Conservation (phyloP, 2,329 filamentous ascomycete genomes). For the Lachnellula cervina region DNA sequence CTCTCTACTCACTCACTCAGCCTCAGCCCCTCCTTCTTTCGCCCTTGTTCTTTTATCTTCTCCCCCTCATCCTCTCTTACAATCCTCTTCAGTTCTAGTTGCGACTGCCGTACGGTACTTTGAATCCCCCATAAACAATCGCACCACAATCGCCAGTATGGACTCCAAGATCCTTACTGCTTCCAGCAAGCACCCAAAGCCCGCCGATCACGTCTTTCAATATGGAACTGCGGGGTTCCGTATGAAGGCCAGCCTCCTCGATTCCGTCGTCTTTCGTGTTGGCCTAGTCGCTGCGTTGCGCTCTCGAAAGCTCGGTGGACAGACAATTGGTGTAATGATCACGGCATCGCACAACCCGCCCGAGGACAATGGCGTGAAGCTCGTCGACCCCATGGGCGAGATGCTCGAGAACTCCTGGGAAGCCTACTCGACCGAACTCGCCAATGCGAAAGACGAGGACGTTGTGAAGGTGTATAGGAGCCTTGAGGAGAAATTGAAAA, state of each 20-base stretch:
- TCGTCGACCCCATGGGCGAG: constrained; percentile 95
- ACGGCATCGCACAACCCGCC: constrained; percentile 91
- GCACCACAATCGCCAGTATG: constrained; percentile 37
- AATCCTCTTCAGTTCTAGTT: constrained; percentile 1
- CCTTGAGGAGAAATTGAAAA: constrained; percentile 69
- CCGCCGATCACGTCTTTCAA: constrained; percentile 50
- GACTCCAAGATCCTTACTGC: constrained; percentile 49
- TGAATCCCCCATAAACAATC: background rate
- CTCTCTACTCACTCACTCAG: background rate
- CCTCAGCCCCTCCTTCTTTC: background rate
- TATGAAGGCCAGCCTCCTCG: constrained; percentile 73
- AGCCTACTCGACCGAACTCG: constrained; percentile 76
- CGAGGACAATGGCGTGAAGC: constrained; percentile 86
- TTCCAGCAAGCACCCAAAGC: constrained; percentile 57
- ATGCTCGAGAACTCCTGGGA: constrained; percentile 98
- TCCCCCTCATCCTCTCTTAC: background rate
- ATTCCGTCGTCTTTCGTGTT: constrained; percentile 88
- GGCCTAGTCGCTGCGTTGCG: constrained; percentile 84
- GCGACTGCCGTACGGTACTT: background rate
- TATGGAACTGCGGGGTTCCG: constrained; percentile 66
- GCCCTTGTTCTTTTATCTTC: background rate
- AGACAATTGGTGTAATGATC: constrained; percentile 95
- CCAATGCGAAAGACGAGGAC: constrained; percentile 75
- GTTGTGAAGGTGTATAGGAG: constrained; percentile 72
- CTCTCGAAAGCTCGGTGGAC: constrained; percentile 82